Conservation (phyloP, 2,329 filamentous ascomycete species). For the Knufia fluminis region DNA sequence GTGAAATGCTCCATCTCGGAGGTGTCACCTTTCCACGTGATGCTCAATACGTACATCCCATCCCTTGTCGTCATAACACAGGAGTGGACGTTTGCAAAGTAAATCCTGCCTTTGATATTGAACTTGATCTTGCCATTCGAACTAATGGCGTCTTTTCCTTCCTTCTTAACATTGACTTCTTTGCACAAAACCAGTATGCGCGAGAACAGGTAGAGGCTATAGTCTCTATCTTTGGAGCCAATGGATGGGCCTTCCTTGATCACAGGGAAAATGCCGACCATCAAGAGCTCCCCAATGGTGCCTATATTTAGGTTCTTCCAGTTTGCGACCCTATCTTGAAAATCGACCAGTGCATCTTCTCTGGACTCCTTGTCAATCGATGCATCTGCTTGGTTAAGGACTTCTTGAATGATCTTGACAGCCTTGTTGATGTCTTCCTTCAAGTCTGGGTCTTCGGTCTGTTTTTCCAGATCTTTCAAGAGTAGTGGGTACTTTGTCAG, state of each 20-base stretch:
- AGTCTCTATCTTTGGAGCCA: slow-evolving; percentile 45
- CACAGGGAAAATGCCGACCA: slow-evolving; percentile 86
- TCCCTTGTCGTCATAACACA: slow-evolving; percentile 80
- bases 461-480: slow-evolving; percentile 81
- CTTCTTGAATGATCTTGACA: slow-evolving; percentile 70
- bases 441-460: slow-evolving; percentile 61
- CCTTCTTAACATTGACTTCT: slow-evolving; percentile 70
- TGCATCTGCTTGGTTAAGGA: slow-evolving; percentile 77
- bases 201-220: slow-evolving; percentile 96
- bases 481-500: slow-evolving; percentile 90
- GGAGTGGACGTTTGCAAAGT: slow-evolving; percentile 98
- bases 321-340: slow-evolving; percentile 78
- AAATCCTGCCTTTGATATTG: slow-evolving; percentile 92
- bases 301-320: slow-evolving; percentile 92
- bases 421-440: slow-evolving; percentile 65
- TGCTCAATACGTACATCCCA: slow-evolving; percentile 89
- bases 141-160: slow-evolving; percentile 52
- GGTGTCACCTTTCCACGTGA: slow-evolving; percentile 98
- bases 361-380: slow-evolving; percentile 83
- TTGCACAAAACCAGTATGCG: slow-evolving; percentile 95
- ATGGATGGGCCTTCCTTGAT: slow-evolving; percentile 51
- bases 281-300: slow-evolving; percentile 78
- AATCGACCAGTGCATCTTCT: slow-evolving; percentile 71
- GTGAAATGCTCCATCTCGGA: slow-evolving; percentile 73
- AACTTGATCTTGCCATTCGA: slow-evolving; percentile 66